These are phyloP conservation scores for Umbilicus rupestris DNA, from an alignment of 164 flowering plant genomes.

Conservation along the genomic window DNA sequence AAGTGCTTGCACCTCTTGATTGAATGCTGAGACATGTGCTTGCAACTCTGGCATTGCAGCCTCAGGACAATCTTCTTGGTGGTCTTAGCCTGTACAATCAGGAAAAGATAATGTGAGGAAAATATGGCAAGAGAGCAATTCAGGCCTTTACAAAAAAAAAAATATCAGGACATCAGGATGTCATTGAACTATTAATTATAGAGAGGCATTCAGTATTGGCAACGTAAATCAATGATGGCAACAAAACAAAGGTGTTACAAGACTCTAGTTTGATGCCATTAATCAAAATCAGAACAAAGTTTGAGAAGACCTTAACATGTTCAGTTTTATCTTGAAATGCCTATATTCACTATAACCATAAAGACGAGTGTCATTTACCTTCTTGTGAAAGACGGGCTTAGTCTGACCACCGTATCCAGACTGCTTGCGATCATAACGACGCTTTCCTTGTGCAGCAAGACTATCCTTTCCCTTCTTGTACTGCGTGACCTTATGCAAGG, in stretches of 20 bases:
- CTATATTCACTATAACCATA: no score
- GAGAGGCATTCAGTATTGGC: no score
- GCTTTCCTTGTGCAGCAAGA: slow-evolving; percentile 49
- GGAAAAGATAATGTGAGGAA: neutral
- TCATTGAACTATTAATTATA: no score
- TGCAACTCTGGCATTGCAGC: slow-evolving; percentile 57
- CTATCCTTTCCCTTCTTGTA: slow-evolving; percentile 59
- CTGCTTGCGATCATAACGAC: slow-evolving; percentile 51
- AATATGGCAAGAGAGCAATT: no score
- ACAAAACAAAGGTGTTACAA: no score
- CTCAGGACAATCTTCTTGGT: slow-evolving; percentile 67
- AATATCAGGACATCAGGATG: no score
- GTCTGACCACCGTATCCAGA: slow-evolving; percentile 65
- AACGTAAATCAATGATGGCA: no score
- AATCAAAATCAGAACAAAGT: no score
- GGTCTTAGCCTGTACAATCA: slow-evolving; percentile 42
- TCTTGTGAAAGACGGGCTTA: slow-evolving; percentile 64
- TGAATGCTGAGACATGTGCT: slow-evolving; percentile 52
- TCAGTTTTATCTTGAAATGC: no score
- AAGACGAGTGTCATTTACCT: slow-evolving; percentile 21
- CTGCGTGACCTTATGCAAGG: slow-evolving; percentile 53
- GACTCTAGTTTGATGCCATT: no score
- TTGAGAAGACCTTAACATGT: no score
- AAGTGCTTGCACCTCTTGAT: slow-evolving; percentile 69
- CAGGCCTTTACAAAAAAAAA: no score